These are phyloP conservation scores for Saccharomyces hybrid DNA, from an alignment of 1,139 yeast species.

Conservation along the genomic window DNA sequence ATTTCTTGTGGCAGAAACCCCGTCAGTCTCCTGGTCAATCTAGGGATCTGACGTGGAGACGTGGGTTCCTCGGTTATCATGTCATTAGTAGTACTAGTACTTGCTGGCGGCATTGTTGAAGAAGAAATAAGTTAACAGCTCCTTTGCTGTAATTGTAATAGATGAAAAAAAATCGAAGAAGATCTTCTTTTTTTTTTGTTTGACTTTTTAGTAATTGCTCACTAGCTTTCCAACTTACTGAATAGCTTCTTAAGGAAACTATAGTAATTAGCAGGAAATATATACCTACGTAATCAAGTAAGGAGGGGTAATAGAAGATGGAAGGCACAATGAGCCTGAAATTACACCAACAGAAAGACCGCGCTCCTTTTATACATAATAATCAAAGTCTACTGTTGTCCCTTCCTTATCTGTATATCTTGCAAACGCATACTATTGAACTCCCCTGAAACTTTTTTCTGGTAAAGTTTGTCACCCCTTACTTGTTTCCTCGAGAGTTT, in stretches of 20 bases:
- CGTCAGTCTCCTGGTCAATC: conserved; percentile 64
- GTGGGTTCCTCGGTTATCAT: conserved; percentile 28
- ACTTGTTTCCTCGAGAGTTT: not conserved
- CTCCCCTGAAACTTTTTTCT: not conserved
- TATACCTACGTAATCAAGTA: not conserved
- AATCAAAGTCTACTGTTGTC: not conserved
- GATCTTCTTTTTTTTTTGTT: not conserved
- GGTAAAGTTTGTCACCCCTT: not conserved
- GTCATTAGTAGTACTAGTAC: conserved; percentile 23
- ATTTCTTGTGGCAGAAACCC: conserved; percentile 90
- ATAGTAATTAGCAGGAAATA: not conserved
- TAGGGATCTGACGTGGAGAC: conserved; percentile 25
- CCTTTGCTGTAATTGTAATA: not conserved
- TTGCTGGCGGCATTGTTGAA: conserved; percentile 7
- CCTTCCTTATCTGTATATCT: not conserved
- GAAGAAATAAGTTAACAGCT: not conserved
- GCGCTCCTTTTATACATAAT: not conserved
- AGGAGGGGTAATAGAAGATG: not conserved
- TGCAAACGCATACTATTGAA: not conserved
- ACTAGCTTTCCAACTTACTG: not conserved
- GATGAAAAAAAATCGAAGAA: not conserved
- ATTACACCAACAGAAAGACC: not conserved
- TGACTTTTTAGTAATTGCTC: not conserved
- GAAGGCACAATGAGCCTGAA: not conserved
- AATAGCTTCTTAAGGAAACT: not conserved